A percentile compares a stretch with the other conserved stretches of the same genome.
These are phyloP conservation scores for Tieghemostelium lacteum DNA, from an alignment of 78 protist species.

Conservation along the genomic window DNA sequence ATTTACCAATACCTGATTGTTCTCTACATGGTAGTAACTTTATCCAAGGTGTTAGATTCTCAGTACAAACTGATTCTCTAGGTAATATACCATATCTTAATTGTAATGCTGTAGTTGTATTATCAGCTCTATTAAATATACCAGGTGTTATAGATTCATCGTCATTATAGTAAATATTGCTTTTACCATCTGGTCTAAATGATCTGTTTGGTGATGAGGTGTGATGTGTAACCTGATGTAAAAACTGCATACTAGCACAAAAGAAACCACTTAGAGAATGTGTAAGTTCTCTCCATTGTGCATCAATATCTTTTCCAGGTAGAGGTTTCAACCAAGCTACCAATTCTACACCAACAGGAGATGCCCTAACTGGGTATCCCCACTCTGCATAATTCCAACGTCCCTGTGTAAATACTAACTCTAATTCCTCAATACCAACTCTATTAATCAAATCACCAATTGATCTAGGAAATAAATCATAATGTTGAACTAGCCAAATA, in stretches of 20 bases:
- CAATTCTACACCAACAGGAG: constrained; percentile 82
- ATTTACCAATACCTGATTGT: constrained; percentile 56
- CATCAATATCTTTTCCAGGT: constrained; percentile 48
- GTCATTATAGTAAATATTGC: constrained; percentile 31
- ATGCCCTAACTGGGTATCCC: constrained; percentile 77
- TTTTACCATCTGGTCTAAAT: constrained; percentile 78
- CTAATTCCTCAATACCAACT: constrained; percentile 72
- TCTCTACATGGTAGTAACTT: constrained; percentile 89
- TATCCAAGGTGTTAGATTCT: constrained; percentile 92
- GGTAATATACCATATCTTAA: constrained; percentile 80
- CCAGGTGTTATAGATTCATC: neutral
- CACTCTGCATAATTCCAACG: constrained; percentile 82
- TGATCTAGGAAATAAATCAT: constrained; percentile 78
- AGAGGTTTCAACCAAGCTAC: constrained; percentile 56
- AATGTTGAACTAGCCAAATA: constrained; percentile 51
- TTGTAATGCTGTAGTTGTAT: constrained; percentile 29
- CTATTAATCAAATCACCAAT: constrained; percentile 64
- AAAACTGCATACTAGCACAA: constrained; percentile 77
- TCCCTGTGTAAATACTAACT: constrained; percentile 76
- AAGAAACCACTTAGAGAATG: constrained; percentile 70
- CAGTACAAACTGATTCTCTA: constrained; percentile 91
- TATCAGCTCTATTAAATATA: neutral
- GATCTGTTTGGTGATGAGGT: constrained; percentile 69
- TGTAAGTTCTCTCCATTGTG: constrained; percentile 80
- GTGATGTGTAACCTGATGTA: constrained; percentile 70